Percentiles rank a stretch among this genome's conserved stretches.
Evolutionary conservation across 208 protist genomes (phyloP).

Genomic region (Leishmania aethiopica): DNA sequence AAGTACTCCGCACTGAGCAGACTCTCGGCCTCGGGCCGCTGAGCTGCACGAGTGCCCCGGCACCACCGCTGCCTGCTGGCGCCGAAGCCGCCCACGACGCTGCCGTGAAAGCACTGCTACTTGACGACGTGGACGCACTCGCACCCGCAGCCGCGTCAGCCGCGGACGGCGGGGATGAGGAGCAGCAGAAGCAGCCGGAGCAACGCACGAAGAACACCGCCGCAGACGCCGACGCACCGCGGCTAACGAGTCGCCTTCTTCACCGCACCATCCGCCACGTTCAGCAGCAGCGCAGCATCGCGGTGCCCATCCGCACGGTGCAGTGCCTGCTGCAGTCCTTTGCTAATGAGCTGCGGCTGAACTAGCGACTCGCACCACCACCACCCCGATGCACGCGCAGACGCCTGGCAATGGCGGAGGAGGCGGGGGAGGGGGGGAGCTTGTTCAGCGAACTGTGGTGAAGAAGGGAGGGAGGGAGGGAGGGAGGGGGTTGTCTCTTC

Average conservation of each 20-base stretch:
- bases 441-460: not conserved
- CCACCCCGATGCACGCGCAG: not conserved
- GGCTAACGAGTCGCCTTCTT: constrained; percentile 27
- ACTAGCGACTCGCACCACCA: not conserved
- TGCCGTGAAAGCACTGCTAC: not conserved
- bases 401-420: not conserved
- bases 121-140: not conserved
- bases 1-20: constrained; percentile 13
- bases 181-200: not conserved
- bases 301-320: constrained; percentile 60
- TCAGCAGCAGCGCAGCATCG: constrained; percentile 51
- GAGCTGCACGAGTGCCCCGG: not conserved
- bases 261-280: constrained; percentile 44
- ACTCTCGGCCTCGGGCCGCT: not conserved
- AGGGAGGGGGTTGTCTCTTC: not conserved
- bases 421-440: not conserved
- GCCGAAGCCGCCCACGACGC: not conserved
- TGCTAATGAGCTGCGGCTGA: constrained; percentile 42
- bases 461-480: no score
- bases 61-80: not conserved
- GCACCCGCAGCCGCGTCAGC: not conserved
- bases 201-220: not conserved
- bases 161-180: not conserved
- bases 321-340: constrained; percentile 55
- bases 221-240: not conserved